Base-by-base conservation (phyloP, 768 basidiomycete species). In the Lepiota subincarnata region DNA sequence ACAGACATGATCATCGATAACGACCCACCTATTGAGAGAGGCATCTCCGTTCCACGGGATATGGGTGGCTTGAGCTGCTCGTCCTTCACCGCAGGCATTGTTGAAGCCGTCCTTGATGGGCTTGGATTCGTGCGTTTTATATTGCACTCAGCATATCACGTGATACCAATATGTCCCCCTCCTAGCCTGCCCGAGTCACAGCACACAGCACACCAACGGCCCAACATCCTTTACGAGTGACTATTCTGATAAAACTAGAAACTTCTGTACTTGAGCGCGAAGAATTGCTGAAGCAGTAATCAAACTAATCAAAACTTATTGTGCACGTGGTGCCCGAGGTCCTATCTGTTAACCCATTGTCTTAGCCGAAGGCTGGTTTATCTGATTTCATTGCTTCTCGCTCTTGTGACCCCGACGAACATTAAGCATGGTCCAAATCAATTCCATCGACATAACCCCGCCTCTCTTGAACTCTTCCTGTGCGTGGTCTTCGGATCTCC, bases 1-100 rank as follows among this genome's bases (percentile, higher is more conserved):
- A 28, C 59, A 96, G 93, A 98, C 70, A 98, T 98, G 97, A 89
- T 99, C 59, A 89, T 96, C 55, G 89, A 98, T 76, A 98, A 99
- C 67, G 90, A 95, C 64, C 95, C 97, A 10, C 81, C 87, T 18
- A 77, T 98, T 58, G 95, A 97, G 57, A 84, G 92, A 55, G 79
- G 92, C 59, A 92, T 99, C 56, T 92, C 93, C 26, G 89, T 98
- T 12, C 97, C 97, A 18, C 84, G 83, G 61, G 97, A 99, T 65
- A 85, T 99, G 83, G 90, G 86, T 62, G 86, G 89, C 62, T 78
- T 99, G 36, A 95, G 89, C 62, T 98, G 94, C 64, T 97, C 93
- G n/a, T 98, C 97, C 2, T 89, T 96, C 65, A 92, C 93, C 0
- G 97, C 97, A 10, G 97, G 97, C 1, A 86, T 99, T 45, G 96